Percentiles rank a stretch among this genome's conserved stretches.
phyloP scores from a whole-genome alignment of 306 rosid genomes.

The Begonia loranthoides region DNA sequence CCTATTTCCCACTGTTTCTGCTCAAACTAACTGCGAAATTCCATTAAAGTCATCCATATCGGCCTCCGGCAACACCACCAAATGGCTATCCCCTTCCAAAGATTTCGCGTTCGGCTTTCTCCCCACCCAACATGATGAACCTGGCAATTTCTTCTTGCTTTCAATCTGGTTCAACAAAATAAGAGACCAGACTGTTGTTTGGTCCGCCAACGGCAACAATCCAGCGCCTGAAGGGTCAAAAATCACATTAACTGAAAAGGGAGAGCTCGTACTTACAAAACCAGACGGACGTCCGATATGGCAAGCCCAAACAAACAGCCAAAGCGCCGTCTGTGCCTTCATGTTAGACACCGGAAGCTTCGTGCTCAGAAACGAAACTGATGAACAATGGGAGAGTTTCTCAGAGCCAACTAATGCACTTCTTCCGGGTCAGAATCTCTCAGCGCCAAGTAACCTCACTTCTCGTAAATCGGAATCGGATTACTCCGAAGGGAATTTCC shows the following conservation, averaged over 20 bases:
- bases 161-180: background rate
- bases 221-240: background rate
- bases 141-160: slow-evolving; percentile 14
- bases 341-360: slow-evolving; percentile 35
- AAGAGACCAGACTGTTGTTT: background rate
- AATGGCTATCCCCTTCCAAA: slow-evolving; percentile 35
- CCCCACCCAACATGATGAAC: slow-evolving; percentile 1
- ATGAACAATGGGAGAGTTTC: slow-evolving; percentile 35
- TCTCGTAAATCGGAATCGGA: slow-evolving; percentile 13
- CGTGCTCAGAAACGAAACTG: slow-evolving; percentile 12
- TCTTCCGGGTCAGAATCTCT: slow-evolving; percentile 31
- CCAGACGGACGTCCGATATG: slow-evolving; percentile 6
- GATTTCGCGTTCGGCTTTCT: slow-evolving; percentile 55
- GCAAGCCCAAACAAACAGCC: background rate
- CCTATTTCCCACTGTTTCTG: too few species aligned
- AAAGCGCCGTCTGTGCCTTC: slow-evolving; percentile 7
- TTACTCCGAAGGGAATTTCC: slow-evolving; percentile 29
- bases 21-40: too few species aligned
- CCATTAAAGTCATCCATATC: too few species aligned
- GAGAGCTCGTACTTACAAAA: background rate
- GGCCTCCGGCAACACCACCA: too few species aligned
- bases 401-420: slow-evolving; percentile 20
- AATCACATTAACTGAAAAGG: background rate
- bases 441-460: slow-evolving; percentile 15
- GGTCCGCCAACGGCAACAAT: background rate